Evolutionary conservation across 2,329 filamentous ascomycete species (phyloP).

Genomic region (Xylaria sp.): DNA sequence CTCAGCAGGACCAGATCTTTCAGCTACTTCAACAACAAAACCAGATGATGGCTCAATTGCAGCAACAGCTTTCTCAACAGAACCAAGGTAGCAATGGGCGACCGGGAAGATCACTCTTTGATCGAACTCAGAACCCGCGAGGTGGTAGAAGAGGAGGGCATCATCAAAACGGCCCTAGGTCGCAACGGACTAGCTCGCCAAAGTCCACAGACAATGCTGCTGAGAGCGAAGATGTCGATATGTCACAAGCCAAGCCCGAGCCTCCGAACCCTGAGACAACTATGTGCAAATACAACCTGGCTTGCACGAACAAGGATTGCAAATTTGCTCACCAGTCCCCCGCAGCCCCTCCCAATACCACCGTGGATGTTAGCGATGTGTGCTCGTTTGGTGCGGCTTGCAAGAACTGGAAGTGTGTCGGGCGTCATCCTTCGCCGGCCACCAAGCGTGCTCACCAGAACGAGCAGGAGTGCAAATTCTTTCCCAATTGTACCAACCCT

Average conservation of each 20-base stretch:
- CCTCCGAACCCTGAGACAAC: slow-evolving; percentile 70
- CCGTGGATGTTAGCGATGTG: slow-evolving; percentile 81
- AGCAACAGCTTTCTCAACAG: slow-evolving; percentile 70
- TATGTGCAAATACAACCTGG: slow-evolving; percentile 89
- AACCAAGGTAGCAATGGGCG: slow-evolving; percentile 57
- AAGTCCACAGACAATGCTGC: slow-evolving; percentile 52
- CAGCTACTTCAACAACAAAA: slow-evolving; percentile 87
- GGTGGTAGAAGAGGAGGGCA: slow-evolving; percentile 62
- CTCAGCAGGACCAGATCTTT: slow-evolving; percentile 80
- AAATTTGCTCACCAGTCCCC: slow-evolving; percentile 95
- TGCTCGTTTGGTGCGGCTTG: slow-evolving; percentile 91
- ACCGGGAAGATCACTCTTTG: slow-evolving; percentile 74
- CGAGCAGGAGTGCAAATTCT: slow-evolving; percentile 90
- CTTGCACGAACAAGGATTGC: slow-evolving; percentile 89
- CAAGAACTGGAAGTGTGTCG: slow-evolving; percentile 95
- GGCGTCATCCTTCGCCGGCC: slow-evolving; percentile 90
- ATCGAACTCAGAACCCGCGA: slow-evolving; percentile 73
- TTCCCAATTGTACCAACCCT: slow-evolving; percentile 88
- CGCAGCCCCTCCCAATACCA: slow-evolving; percentile 79
- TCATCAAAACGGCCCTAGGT: slow-evolving; percentile 54
- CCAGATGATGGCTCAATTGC: slow-evolving; percentile 83
- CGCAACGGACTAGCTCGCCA: slow-evolving; percentile 49
- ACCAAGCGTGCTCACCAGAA: slow-evolving; percentile 80
- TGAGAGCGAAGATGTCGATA: slow-evolving; percentile 72
- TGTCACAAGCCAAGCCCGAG: slow-evolving; percentile 65